A percentile compares a stretch with the other conserved stretches of the same genome.
Evolutionary conservation across 2,329 filamentous ascomycete species (phyloP).

Genomic region (Cladosporium velox): DNA sequence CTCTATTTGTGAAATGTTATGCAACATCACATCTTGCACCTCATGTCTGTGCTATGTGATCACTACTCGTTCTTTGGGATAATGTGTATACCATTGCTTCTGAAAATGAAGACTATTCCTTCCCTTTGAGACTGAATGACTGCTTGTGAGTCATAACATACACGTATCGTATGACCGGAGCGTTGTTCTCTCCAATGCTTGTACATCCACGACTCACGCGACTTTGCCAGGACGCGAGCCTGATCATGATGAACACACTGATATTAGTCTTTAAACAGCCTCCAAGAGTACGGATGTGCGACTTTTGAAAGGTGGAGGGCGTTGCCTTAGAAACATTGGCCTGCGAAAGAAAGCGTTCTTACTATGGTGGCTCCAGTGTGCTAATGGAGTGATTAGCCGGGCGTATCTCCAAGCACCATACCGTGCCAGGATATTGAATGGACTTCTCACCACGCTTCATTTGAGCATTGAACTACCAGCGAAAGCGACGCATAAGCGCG

Average conservation of each 20-base stretch:
- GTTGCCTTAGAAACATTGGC: neutral
- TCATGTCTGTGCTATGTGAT: neutral
- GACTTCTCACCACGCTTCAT: neutral
- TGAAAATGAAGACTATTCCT: neutral
- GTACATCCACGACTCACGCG: neutral
- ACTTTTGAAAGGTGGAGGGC: neutral
- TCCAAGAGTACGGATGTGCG: neutral
- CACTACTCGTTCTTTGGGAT: neutral
- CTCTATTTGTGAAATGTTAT: constrained; percentile 8
- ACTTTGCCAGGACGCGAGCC: neutral
- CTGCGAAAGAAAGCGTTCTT: neutral
- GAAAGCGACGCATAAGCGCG: neutral
- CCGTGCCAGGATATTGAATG: neutral
- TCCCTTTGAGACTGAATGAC: neutral
- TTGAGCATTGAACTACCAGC: neutral
- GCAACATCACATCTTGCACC: neutral
- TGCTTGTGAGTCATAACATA: neutral
- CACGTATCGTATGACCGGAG: neutral
- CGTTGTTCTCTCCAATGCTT: neutral
- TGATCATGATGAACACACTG: neutral
- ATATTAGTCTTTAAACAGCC: neutral
- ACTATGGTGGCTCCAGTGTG: neutral
- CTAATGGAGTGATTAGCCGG: neutral
- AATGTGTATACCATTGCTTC: neutral
- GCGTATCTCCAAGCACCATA: neutral